These are phyloP conservation scores for Xerocomellus chrysenteron DNA, from an alignment of 768 basidiomycete species.

Conservation along the genomic window DNA sequence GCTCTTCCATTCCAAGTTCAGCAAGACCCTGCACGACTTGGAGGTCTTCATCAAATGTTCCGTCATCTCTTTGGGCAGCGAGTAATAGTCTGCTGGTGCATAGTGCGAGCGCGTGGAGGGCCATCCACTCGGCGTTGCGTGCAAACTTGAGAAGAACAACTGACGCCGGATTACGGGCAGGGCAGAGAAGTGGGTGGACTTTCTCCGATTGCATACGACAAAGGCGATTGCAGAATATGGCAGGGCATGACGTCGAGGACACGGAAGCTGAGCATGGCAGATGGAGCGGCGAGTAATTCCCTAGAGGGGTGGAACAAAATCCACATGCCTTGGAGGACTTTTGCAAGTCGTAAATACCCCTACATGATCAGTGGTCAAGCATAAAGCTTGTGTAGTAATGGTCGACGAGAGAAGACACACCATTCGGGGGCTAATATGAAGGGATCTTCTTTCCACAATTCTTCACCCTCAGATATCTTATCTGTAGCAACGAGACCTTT, in stretches of 20 bases:
- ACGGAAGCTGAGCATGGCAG: slow-evolving; percentile 53
- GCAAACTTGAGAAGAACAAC: slow-evolving; percentile 60
- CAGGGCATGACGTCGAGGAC: slow-evolving; percentile 47
- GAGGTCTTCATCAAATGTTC: slow-evolving; percentile 43
- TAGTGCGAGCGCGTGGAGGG: slow-evolving; percentile 66
- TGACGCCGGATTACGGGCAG: slow-evolving; percentile 69
- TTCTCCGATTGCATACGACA: slow-evolving; percentile 66
- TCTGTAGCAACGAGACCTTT: slow-evolving; percentile 79
- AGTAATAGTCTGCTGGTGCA: slow-evolving; percentile 64
- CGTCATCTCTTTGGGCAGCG: slow-evolving; percentile 47
- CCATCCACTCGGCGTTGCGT: slow-evolving; percentile 64
- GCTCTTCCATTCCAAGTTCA: slow-evolving; percentile 73
- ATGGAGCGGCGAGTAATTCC: slow-evolving; percentile 41
- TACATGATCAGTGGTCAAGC: slow-evolving; percentile 29
- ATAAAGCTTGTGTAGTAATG: neutral
- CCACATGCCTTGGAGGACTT: slow-evolving; percentile 58
- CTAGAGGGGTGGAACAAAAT: slow-evolving; percentile 69
- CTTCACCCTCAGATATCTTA: slow-evolving; percentile 66
- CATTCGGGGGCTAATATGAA: slow-evolving; percentile 81
- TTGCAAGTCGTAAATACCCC: slow-evolving; percentile 79
- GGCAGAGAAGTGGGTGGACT: slow-evolving; percentile 71
- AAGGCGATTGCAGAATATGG: slow-evolving; percentile 77
- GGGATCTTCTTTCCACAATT: slow-evolving; percentile 84
- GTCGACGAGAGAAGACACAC: slow-evolving; percentile 39
- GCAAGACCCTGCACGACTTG: slow-evolving; percentile 61